These are phyloP conservation scores for Endocladia muricata DNA, from an alignment of 31 red algal species.

Conservation along the genomic window DNA sequence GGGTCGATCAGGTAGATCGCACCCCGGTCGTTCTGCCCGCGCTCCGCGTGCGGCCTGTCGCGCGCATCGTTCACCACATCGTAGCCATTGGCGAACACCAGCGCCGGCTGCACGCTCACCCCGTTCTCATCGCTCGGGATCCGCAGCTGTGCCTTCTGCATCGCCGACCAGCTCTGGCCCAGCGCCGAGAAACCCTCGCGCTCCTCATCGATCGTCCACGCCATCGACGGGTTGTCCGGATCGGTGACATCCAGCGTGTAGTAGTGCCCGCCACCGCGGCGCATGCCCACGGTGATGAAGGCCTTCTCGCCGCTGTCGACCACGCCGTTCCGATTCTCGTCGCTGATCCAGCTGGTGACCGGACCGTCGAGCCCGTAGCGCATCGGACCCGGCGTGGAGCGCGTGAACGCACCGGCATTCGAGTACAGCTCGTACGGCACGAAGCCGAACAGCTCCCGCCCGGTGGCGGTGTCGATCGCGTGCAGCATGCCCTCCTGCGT, in stretches of 20 bases:
- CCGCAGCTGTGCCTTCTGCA: background rate
- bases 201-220: background rate
- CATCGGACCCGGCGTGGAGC: background rate
- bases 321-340: background rate
- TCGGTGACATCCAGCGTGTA: background rate
- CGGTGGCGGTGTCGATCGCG: too few relatives aligned
- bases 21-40: background rate
- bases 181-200: background rate
- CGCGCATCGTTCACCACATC: background rate
- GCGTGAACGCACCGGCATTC: too few relatives aligned
- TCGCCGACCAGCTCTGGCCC: background rate
- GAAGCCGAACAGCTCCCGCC: too few relatives aligned
- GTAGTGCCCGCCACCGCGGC: background rate
- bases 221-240: background rate
- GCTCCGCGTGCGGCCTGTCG: background rate
- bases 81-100: background rate
- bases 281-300: background rate
- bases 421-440: too few relatives aligned
- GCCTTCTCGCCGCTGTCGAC: background rate
- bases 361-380: background rate
- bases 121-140: background rate
- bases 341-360: background rate
- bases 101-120: background rate
- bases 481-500: too few relatives aligned
- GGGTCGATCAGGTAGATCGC: too few relatives aligned